These are phyloP conservation scores for Cephaloascus albidus DNA, from an alignment of 805 yeast species.

Conservation along the genomic window DNA sequence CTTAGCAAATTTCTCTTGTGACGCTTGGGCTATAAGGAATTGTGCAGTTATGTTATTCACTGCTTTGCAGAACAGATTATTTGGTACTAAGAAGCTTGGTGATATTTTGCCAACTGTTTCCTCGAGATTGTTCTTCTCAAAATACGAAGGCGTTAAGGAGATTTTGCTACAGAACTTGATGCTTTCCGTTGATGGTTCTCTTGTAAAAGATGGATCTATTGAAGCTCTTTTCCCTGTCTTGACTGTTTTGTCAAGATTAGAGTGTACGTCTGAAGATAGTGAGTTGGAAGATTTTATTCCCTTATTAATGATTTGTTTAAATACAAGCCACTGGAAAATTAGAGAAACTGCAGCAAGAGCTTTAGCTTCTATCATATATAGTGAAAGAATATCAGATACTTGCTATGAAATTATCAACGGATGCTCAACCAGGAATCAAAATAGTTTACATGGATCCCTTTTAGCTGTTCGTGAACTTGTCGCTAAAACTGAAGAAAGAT, in stretches of 20 bases:
- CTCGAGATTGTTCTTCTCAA: conserved; percentile 64
- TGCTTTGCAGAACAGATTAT: conserved; percentile 69
- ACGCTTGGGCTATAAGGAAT: conserved; percentile 80
- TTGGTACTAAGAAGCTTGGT: conserved; percentile 46
- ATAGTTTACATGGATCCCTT: conserved; percentile 50
- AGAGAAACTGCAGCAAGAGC: conserved; percentile 82
- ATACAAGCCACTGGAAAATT: conserved; percentile 64
- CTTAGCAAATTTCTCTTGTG: conserved; percentile 51
- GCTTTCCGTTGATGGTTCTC: conserved; percentile 12
- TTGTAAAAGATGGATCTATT: conserved; percentile 18
- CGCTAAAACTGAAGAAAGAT: conserved; percentile 3
- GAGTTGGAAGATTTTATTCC: conserved; percentile 45
- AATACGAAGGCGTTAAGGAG: conserved; percentile 43
- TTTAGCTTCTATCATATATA: conserved; percentile 37
- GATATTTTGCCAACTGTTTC: conserved; percentile 27
- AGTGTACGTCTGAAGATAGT: conserved; percentile 41
- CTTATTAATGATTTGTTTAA: conserved; percentile 37
- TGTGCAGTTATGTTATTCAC: conserved; percentile 92
- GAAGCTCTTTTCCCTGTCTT: conserved; percentile 72
- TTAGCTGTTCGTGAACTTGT: conserved; percentile 26
- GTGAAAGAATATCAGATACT: conserved; percentile 17
- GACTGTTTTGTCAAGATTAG: conserved; percentile 60
- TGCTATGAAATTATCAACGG: conserved; percentile 12
- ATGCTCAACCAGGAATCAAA: conserved; percentile 17
- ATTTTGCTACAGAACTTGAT: conserved; percentile 36